A percentile compares a stretch with the other conserved stretches of the same genome.
phyloP scores from a whole-genome alignment of 805 yeast species.

The Candida nanaspora region DNA sequence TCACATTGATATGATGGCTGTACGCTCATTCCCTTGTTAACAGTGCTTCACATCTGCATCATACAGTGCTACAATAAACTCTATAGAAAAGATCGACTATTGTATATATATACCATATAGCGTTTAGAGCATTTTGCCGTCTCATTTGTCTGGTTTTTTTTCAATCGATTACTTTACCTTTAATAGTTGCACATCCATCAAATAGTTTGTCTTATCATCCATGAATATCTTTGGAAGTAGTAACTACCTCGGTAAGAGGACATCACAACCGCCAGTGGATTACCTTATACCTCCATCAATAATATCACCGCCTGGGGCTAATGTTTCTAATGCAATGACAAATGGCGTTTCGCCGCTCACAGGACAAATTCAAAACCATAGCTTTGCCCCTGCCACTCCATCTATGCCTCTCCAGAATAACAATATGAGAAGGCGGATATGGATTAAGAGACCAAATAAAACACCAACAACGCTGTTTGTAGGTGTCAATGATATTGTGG shows the following conservation, averaged over 20 bases:
- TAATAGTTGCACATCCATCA: too few relatives aligned
- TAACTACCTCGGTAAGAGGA: not conserved
- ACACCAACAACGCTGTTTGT: constrained; percentile 68
- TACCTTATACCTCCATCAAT: not conserved
- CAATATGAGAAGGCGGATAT: constrained; percentile 34
- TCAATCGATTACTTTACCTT: too few relatives aligned
- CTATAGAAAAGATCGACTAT: too few relatives aligned
- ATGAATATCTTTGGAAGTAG: not conserved
- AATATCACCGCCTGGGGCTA: not conserved
- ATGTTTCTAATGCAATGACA: not conserved
- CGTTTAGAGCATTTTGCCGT: too few relatives aligned
- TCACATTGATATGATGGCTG: too few relatives aligned
- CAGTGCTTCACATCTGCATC: too few relatives aligned
- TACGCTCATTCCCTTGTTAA: too few relatives aligned
- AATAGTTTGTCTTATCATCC: too few relatives aligned
- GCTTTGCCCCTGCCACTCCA: constrained; percentile 2
- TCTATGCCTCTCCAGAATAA: not conserved
- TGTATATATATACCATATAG: too few relatives aligned
- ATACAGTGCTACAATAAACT: too few relatives aligned
- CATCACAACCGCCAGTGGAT: not conserved
- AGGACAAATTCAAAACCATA: not conserved
- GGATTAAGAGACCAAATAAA: constrained; percentile 45
- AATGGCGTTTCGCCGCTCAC: not conserved
- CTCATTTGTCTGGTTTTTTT: too few relatives aligned
- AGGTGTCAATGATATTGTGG: constrained; percentile 59